phyloP scores from a whole-genome alignment of 805 yeast species.

The Jamesozyma piceae region DNA sequence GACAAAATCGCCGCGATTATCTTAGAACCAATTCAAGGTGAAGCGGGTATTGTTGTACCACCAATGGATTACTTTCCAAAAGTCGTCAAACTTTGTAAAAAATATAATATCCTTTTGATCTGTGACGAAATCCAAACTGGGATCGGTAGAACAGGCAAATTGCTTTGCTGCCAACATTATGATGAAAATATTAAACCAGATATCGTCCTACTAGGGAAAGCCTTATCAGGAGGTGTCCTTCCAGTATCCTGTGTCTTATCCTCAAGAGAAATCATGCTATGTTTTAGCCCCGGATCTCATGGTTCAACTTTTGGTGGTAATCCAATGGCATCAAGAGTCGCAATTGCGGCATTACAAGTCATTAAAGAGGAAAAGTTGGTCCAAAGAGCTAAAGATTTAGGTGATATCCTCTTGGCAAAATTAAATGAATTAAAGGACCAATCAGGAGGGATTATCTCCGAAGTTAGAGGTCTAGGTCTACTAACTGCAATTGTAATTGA shows the following conservation, averaged over 20 bases:
- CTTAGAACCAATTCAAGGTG: constrained; percentile 96
- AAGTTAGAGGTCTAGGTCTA: constrained; percentile 76
- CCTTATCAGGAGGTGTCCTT: constrained; percentile 87
- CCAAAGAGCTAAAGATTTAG: constrained; percentile 65
- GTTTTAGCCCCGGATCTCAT: constrained; percentile 89
- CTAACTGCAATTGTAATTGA: constrained; percentile 88
- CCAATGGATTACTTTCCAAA: constrained; percentile 66
- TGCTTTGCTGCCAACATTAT: constrained; percentile 85
- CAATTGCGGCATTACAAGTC: constrained; percentile 87
- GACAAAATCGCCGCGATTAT: constrained; percentile 84
- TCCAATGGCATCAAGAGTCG: constrained; percentile 87
- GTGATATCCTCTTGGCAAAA: constrained; percentile 56
- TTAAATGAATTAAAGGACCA: constrained; percentile 43
- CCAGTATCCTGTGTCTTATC: constrained; percentile 90
- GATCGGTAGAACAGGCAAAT: constrained; percentile 91
- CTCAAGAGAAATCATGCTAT: constrained; percentile 80
- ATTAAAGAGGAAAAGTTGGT: constrained; percentile 80
- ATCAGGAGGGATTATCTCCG: constrained; percentile 47
- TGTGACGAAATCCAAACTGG: constrained; percentile 98
- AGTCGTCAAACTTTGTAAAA: constrained; percentile 65
- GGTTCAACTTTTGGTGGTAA: constrained; percentile 98
- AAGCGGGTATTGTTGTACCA: constrained; percentile 95
- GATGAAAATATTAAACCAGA: constrained; percentile 63
- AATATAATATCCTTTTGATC: constrained; percentile 79
- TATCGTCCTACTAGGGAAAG: constrained; percentile 83